Evolutionary conservation across 2,329 filamentous ascomycete species (phyloP), one percentile per base, ranked within the genome.

Genomic region (Trichoderma guizhouense): DNA sequence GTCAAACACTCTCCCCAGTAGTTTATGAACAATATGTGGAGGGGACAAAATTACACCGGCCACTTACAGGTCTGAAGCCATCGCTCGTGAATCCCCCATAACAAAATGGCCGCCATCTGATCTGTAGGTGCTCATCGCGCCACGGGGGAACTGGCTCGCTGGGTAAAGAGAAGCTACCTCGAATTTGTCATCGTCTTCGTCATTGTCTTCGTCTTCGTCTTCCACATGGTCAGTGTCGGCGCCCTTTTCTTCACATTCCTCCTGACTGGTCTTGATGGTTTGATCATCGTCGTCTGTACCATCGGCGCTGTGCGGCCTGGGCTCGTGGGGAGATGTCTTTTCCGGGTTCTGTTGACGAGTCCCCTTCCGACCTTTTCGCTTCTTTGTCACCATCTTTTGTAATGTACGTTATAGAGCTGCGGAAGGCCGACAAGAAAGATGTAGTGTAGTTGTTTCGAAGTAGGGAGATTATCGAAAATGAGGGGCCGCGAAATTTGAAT

Each of bases 151-250:
- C 60, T 81, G 80, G 71, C 81, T 83, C 39, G 79, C 76, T 9
- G 84, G 79, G 72, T 85, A 86, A 15, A 84, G 74, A 7, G 85
- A 85, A 47, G 83, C 85, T 55, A 71, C 57, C 24, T 76, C 74
- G 32, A 74, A 79, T 63, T 81, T 77, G 55, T 77, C 75, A 18
- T 76, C 81, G 66, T 77, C 77, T 53, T 77, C 76, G 65, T 77
- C 77, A 39, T 39, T 77, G 55, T 77, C 75, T 21, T 76, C 81
- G 64, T 77, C 77, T 55, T 77, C 76, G 65, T 77, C 77, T 58
- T 77, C 76, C 53, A 75, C 76, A 76, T 55, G 77, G 76, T 53
- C 47, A 18, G 55, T 34, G 14, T 28, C 60, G 18, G 60, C 62
- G 36, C 34, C 57, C 74, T 24, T 78, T 77, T 79, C 79, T 6